Evolutionary conservation across 345 rosid species (phyloP).

Genomic region (Lepidium africanum): DNA sequence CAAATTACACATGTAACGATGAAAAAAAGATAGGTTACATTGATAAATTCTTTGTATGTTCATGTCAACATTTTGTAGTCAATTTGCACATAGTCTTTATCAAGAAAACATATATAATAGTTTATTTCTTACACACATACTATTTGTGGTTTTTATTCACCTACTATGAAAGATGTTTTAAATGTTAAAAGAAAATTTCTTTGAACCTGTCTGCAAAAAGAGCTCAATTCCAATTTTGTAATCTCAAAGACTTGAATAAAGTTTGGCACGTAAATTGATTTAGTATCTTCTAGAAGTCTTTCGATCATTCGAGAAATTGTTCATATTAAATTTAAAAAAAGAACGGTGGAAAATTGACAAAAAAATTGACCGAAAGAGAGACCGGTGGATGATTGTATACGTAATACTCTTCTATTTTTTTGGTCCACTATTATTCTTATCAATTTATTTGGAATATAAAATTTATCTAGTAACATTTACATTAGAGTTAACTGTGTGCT

Average conservation of each 20-base stretch:
- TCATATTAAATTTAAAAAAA: not conserved
- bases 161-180: not conserved
- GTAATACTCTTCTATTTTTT: not conserved
- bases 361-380: not conserved
- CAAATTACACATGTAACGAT: not conserved
- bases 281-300: slow-evolving; percentile 1
- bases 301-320: not conserved
- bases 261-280: slow-evolving; percentile 2
- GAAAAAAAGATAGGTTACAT: slow-evolving; percentile 1
- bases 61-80: not conserved
- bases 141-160: slow-evolving; percentile 4
- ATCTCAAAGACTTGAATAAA: not conserved
- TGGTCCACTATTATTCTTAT: no score
- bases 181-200: slow-evolving; percentile 13
- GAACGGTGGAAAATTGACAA: not conserved
- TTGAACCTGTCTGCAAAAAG: not conserved
- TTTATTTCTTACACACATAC: not conserved
- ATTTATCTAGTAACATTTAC: no score
- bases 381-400: not conserved
- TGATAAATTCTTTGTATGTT: not conserved
- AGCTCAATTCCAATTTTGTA: slow-evolving; percentile 18
- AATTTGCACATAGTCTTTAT: not conserved
- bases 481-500: no score
- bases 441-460: no score
- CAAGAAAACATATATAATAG: no score